Evolutionary conservation across 2,329 filamentous ascomycete species (phyloP).

Genomic region (Neopestalotiopsis clavispora): DNA sequence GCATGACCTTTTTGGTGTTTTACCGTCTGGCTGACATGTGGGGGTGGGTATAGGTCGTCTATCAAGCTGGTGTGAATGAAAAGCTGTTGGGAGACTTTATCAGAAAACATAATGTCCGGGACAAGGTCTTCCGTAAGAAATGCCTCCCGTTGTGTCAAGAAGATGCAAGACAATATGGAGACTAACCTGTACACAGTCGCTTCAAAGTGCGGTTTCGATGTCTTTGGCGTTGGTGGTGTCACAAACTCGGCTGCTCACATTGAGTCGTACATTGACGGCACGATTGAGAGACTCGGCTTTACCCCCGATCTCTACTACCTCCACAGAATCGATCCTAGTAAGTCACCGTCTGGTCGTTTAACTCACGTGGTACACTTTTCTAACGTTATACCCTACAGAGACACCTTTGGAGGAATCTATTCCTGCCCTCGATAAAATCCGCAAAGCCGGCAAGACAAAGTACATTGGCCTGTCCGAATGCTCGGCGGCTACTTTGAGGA

Average conservation of each 20-base stretch:
- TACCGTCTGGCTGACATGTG: neutral
- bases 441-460: constrained; percentile 50
- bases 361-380: neutral
- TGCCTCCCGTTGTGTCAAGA: too few relatives aligned
- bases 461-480: constrained; percentile 54
- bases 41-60: constrained; percentile 51
- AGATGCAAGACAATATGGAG: neutral
- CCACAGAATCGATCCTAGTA: constrained; percentile 50
- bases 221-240: constrained; percentile 38
- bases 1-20: neutral
- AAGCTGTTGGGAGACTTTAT: constrained; percentile 56
- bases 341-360: constrained; percentile 8
- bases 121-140: constrained; percentile 51
- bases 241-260: constrained; percentile 53
- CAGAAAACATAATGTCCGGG: constrained; percentile 52
- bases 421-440: constrained; percentile 48
- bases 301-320: constrained; percentile 51
- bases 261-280: constrained; percentile 38
- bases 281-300: constrained; percentile 51
- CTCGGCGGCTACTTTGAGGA: constrained; percentile 48
- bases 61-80: constrained; percentile 52
- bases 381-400: constrained; percentile 22
- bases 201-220: constrained; percentile 51
- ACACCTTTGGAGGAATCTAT: constrained; percentile 54
- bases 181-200: constrained; percentile 40